phyloP scores from a whole-genome alignment of 495 filamentous ascomycete genomes.

The Penicillium longicatenatum region DNA sequence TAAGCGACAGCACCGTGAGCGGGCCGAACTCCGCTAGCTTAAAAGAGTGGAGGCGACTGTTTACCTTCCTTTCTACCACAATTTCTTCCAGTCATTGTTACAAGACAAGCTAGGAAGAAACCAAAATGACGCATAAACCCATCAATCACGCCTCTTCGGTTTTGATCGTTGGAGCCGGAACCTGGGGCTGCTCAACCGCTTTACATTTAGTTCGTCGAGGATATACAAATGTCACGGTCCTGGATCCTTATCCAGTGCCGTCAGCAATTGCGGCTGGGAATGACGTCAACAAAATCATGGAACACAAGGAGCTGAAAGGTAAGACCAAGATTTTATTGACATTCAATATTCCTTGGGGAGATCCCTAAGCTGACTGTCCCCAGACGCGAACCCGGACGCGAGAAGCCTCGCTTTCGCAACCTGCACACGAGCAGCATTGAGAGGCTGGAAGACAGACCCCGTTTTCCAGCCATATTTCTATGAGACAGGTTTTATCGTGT shows the following conservation, averaged over 20 bases:
- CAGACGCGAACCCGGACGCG: conserved; percentile 24
- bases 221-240: conserved; percentile 48
- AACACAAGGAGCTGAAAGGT: conserved; percentile 49
- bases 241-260: conserved; percentile 48
- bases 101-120: neutral
- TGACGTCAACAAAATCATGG: conserved; percentile 60
- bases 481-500: conserved; percentile 48
- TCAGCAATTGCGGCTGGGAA: conserved; percentile 57
- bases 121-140: conserved; percentile 7
- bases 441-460: conserved; percentile 50
- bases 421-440: conserved; percentile 38
- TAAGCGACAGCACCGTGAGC: neutral
- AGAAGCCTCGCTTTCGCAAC: conserved; percentile 37
- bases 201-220: conserved; percentile 52
- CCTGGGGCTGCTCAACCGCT: conserved; percentile 56
- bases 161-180: conserved; percentile 50
- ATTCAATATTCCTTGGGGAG: neutral
- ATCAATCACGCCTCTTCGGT: conserved; percentile 27
- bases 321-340: neutral
- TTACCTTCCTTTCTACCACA: neutral
- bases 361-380: conserved; percentile 3
- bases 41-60: neutral
- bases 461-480: conserved; percentile 54
- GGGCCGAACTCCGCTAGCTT: neutral
- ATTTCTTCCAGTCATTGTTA: neutral